Conservation (phyloP, 805 yeast species). For the Saccharomycopsis guyanensis region DNA sequence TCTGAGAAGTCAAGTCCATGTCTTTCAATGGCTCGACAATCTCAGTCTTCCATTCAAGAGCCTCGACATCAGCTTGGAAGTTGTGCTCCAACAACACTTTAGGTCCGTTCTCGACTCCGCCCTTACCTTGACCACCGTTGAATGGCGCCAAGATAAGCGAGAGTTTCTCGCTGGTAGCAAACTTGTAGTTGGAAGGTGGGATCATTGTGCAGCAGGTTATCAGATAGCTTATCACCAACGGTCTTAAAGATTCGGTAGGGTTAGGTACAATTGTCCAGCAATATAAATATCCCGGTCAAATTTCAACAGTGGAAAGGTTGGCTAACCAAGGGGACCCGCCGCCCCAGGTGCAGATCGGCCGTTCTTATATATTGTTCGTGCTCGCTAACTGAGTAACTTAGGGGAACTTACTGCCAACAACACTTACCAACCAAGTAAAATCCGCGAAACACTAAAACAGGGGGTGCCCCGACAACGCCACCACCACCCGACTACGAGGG, state of each 20-base stretch:
- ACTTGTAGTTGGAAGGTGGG: slow-evolving; percentile 36
- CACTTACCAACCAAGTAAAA: too few relatives aligned
- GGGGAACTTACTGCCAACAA: slow-evolving; percentile 12
- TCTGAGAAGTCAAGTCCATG: slow-evolving; percentile 36
- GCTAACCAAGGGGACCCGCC: neutral
- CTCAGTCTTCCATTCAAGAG: slow-evolving; percentile 64
- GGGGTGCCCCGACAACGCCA: too few relatives aligned
- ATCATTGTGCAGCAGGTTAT: slow-evolving; percentile 1
- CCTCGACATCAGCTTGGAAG: slow-evolving; percentile 49
- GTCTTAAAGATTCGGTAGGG: neutral
- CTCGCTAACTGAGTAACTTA: slow-evolving; percentile 22
- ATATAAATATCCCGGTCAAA: neutral
- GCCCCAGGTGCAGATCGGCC: neutral
- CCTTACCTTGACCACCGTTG: slow-evolving; percentile 90
- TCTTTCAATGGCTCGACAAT: slow-evolving; percentile 45
- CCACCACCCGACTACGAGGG: too few relatives aligned
- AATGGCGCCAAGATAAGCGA: slow-evolving; percentile 87
- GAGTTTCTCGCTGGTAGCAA: slow-evolving; percentile 44
- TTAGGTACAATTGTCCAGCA: neutral
- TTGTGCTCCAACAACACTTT: slow-evolving; percentile 68
- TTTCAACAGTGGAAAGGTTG: neutral
- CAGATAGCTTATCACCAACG: neutral
- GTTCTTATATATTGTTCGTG: slow-evolving; percentile 11
- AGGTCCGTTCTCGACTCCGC: slow-evolving; percentile 96
- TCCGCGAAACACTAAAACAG: too few relatives aligned